These are phyloP conservation scores for Astrothelium subdiscretum DNA, from an alignment of 495 filamentous ascomycete genomes.

Conservation along the genomic window DNA sequence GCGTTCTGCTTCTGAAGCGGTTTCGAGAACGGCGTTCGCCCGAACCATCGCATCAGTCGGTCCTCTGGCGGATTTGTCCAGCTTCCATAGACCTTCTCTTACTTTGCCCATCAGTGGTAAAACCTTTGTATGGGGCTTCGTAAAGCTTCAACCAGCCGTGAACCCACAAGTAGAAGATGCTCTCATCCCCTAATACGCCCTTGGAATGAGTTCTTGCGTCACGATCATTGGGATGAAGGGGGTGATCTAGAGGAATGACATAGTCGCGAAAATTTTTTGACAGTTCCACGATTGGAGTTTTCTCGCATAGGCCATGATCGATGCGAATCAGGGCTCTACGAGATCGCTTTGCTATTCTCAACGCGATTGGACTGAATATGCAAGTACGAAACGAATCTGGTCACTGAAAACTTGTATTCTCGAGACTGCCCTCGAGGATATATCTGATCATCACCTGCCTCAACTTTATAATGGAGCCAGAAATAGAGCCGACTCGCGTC, in stretches of 20 bases:
- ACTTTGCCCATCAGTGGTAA: conserved; percentile 54
- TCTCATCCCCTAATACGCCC: conserved; percentile 10
- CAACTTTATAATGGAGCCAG: background rate
- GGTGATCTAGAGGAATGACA: conserved; percentile 15
- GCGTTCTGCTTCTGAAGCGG: conserved; percentile 38
- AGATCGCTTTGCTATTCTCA: too few species aligned
- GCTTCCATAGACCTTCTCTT: conserved; percentile 7
- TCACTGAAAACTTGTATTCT: too few species aligned
- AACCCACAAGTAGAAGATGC: conserved; percentile 11
- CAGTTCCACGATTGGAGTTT: conserved; percentile 8
- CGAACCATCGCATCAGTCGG: conserved; percentile 40
- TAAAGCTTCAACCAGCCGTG: conserved; percentile 48
- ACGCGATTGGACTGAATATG: too few species aligned
- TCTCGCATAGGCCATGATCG: background rate
- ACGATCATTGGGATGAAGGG: conserved; percentile 15
- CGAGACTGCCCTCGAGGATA: background rate
- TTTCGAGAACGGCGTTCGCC: conserved; percentile 31
- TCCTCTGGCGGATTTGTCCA: conserved; percentile 7
- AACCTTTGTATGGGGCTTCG: conserved; percentile 58
- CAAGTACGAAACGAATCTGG: too few species aligned
- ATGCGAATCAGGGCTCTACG: background rate
- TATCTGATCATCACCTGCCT: too few species aligned
- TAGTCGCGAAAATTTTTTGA: conserved; percentile 17
- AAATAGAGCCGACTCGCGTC: background rate
- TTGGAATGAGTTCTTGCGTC: conserved; percentile 16